Conservation (phyloP, 2,329 filamentous ascomycete genomes). For the Botrytis sinoallii region DNA sequence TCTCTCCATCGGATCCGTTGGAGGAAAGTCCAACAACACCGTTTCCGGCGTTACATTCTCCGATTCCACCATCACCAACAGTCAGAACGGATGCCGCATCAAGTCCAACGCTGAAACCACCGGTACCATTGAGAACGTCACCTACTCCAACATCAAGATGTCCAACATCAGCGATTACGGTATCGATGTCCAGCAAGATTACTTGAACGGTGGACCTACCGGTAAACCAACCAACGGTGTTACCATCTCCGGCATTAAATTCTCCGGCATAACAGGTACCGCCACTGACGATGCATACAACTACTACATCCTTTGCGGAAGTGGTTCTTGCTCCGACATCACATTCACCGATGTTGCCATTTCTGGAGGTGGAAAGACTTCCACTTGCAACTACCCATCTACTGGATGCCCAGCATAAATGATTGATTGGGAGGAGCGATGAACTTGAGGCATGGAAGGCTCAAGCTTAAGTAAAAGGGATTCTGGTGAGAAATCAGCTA, state of each 20-base stretch:
- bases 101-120: conserved; percentile 40
- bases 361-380: background rate
- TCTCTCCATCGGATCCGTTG: conserved; percentile 56
- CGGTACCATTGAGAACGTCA: conserved; percentile 46
- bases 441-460: background rate
- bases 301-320: conserved; percentile 54
- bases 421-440: background rate
- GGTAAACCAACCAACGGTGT: conserved; percentile 40
- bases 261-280: conserved; percentile 44
- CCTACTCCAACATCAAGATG: conserved; percentile 52
- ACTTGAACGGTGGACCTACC: conserved; percentile 36
- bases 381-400: conserved; percentile 4
- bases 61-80: conserved; percentile 47
- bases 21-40: conserved; percentile 51
- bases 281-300: conserved; percentile 40
- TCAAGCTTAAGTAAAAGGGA: background rate
- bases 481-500: background rate
- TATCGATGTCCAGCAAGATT: conserved; percentile 57
- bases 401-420: conserved; percentile 3
- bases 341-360: conserved; percentile 9
- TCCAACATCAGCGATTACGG: conserved; percentile 45
- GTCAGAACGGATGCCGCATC: conserved; percentile 48
- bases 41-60: conserved; percentile 52
- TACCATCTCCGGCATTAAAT: conserved; percentile 49
- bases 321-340: conserved; percentile 43